Base-by-base conservation (phyloP, 163 green algal species). In the Scenedesmus sp. region DNA sequence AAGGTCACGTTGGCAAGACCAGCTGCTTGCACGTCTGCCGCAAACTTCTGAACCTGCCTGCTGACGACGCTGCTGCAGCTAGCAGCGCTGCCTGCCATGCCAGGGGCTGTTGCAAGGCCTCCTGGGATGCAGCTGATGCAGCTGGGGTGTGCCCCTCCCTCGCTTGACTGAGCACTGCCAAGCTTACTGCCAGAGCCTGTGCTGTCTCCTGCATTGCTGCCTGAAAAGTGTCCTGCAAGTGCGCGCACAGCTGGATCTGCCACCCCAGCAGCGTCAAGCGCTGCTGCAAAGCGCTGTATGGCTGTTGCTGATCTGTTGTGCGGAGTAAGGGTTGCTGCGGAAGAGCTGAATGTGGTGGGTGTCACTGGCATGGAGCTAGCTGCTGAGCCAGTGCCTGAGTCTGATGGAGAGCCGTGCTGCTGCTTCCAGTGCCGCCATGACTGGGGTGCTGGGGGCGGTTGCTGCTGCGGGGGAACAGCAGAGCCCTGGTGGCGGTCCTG, bases 221-320 rank as follows among this genome's bases (percentile, higher is more conserved):
- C 7, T 26, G 23, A 79, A 18, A 79, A 8, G 23, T 79, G 20
- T 79, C 23, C 70, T 79, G 70, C 70, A 46, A 79, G 70, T 7
- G 70, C 23, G 4, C 23, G 70, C 70, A 79, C 70, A 12, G 18
- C 70, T 52, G 70, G 70, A 8, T 79, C 70, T 46, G 23, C 70
- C 3, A 79, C 12, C 5, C 70, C 70, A 52, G 70, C 70, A 79
- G 70, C 70, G 5, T 79, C 23, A 13, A 79, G 70, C 70, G 70
- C 70, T 87, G 82, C 46, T 52, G 46, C 52, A 62, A 62, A 87
- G 18, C 82, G 82, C 46, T 62, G 23, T 3, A 67, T 59, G 7
- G 79, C 79, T 85, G 79, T 15, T 62, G 79, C 52, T 85, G 46
- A 85, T 34, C 46, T 85, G 46, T 18, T 73, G 15, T 87, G 82